These are phyloP conservation scores for Albizia julibrissin DNA, from an alignment of 306 rosid genomes.

Conservation along the genomic window DNA sequence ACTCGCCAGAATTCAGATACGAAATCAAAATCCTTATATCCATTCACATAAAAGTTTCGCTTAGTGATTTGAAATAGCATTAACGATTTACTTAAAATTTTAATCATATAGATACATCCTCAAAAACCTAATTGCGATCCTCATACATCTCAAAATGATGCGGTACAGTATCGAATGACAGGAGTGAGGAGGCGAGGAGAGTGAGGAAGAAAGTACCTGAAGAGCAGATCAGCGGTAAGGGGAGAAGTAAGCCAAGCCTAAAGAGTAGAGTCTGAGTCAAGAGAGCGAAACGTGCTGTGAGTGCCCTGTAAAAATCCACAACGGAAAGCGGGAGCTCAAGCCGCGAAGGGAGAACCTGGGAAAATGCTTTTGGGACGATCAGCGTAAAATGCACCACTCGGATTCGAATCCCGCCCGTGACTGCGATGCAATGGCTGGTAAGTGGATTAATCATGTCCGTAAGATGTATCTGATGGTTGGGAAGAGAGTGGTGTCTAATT, in stretches of 20 bases:
- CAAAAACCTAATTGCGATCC: not conserved
- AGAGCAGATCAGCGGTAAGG: constrained; percentile 36
- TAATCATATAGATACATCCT: constrained; percentile 4
- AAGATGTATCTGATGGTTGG: not conserved
- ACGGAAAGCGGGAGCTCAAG: not conserved
- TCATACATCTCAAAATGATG: not conserved
- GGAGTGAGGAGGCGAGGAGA: not conserved
- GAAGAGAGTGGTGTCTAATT: not conserved
- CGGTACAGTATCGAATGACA: constrained; percentile 22
- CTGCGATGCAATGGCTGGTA: not conserved
- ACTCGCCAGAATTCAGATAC: not conserved
- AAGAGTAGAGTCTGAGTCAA: constrained; percentile 39
- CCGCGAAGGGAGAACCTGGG: not conserved
- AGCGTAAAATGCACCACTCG: not conserved
- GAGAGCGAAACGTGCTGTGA: constrained; percentile 31
- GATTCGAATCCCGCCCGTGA: not conserved
- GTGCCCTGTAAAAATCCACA: constrained; percentile 37
- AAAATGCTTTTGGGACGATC: constrained; percentile 9
- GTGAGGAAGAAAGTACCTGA: constrained; percentile 39
- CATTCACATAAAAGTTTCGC: constrained; percentile 1
- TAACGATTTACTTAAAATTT: not conserved
- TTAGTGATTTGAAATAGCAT: constrained; percentile 10
- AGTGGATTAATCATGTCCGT: not conserved
- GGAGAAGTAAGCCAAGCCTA: not conserved
- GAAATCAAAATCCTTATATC: not conserved